Evolutionary conservation across 495 filamentous ascomycete genomes (phyloP), one percentile per base, ranked within the genome.

Genomic region (Tuber brumale): DNA sequence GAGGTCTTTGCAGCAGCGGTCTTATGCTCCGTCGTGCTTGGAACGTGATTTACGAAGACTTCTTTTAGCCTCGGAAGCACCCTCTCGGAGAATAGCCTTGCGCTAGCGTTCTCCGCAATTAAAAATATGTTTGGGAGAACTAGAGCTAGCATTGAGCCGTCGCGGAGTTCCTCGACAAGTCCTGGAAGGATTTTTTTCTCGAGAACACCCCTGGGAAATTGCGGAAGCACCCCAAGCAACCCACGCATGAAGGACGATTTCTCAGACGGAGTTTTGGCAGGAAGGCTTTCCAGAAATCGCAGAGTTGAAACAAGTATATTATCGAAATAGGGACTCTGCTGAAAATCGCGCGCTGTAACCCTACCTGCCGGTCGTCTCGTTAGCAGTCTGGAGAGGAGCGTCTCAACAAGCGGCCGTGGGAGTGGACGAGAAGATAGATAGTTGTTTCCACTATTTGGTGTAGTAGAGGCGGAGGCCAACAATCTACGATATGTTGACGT

Each of bases 251-350:
- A 99, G 75, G 93, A 90, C 1, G 92, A 87, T 83, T 98, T 99
- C 82, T 99, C 96, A 80, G 89, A 92, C 0, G 92, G 88, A 4
- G 93, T 97, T 85, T 99, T 99, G 57, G 94, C 91, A 2, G 95
- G 94, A 72, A 99, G 87, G 0, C 89, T 87, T 77, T 99, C 95
- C 39, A 99, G 85, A 81, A 98, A 99, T 39, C 96, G 94, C 72
- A 99, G 94, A 0, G 96, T 95, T 1, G 94, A 95, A 41, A 99
- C 92, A 37, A 99, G 87, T 72, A 97, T 94, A 82, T 97, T 98
- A 83, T 98, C 93, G 78, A 99, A 99, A 82, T 96, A 99, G 76
- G 90, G 89, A 76, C 93, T 94, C 82, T 97, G 90, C 82, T 99
- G 95, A 76, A 99, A 98, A 78, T 97, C 94, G 72, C 90, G 89